These are phyloP conservation scores for Aureobasidium sp. DNA, from an alignment of 2,329 filamentous ascomycete species.

Conservation along the genomic window DNA sequence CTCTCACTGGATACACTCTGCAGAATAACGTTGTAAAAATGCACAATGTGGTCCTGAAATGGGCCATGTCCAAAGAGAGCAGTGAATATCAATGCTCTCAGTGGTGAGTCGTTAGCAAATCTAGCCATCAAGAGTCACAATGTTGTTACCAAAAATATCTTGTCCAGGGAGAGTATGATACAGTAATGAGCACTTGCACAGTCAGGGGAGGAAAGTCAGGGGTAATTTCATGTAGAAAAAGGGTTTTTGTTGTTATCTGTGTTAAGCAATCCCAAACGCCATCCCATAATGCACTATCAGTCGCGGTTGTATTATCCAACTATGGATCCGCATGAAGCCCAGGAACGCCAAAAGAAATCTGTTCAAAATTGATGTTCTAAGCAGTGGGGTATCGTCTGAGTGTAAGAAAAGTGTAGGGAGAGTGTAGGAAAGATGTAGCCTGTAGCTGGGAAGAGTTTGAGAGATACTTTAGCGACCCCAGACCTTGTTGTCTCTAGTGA, in stretches of 20 bases:
- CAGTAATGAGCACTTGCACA: neutral
- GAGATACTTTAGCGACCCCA: conserved; percentile 20
- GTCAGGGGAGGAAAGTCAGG: no score
- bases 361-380: neutral
- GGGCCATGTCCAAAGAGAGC: neutral
- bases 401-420: neutral
- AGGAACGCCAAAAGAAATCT: neutral
- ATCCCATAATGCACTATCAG: neutral
- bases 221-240: neutral
- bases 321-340: neutral
- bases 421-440: neutral
- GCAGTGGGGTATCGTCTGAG: neutral
- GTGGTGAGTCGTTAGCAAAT: neutral
- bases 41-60: neutral
- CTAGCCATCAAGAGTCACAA: neutral
- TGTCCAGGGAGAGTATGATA: neutral
- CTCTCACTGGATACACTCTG: neutral
- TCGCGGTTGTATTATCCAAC: neutral
- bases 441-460: neutral
- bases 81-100: neutral
- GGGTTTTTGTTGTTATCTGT: neutral
- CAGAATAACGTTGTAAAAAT: neutral
- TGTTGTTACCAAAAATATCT: neutral
- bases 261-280: neutral
- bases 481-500: conserved; percentile 36